A percentile compares a stretch with the other conserved stretches of the same genome.
Evolutionary conservation across 1,284 basidiomycete species (phyloP).

Genomic region (Abortiporus biennis): DNA sequence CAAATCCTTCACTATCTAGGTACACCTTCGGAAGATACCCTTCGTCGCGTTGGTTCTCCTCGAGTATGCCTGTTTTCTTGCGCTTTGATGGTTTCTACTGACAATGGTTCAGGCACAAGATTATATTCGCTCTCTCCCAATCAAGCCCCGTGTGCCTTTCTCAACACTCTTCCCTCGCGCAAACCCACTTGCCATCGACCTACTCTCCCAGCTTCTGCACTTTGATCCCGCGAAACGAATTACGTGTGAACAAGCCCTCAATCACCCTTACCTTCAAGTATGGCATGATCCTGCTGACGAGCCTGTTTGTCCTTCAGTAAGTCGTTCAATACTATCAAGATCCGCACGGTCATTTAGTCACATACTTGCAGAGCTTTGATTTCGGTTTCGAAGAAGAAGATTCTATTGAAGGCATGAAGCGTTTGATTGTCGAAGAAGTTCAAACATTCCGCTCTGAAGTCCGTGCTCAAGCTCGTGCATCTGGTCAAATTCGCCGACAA

Average conservation of each 20-base stretch:
- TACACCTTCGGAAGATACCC: conserved; percentile 94
- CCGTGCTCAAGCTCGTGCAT: conserved; percentile 65
- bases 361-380: conserved; percentile 72
- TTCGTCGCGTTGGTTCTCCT: conserved; percentile 90
- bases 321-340: conserved; percentile 5
- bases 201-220: conserved; percentile 86
- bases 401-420: conserved; percentile 95
- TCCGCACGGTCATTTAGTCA: background rate
- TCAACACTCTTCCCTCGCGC: conserved; percentile 88
- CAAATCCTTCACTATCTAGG: conserved; percentile 98
- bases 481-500: conserved; percentile 63
- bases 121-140: conserved; percentile 96
- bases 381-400: conserved; percentile 99
- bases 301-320: conserved; percentile 50
- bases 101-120: conserved; percentile 73
- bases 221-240: conserved; percentile 97
- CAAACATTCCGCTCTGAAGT: conserved; percentile 85
- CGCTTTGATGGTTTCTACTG: conserved; percentile 1
- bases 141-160: conserved; percentile 92
- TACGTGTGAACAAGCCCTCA: conserved; percentile 91
- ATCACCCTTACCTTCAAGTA: conserved; percentile 90
- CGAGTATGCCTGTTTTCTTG: conserved; percentile 42
- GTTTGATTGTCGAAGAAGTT: conserved; percentile 92
- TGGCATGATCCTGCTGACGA: conserved; percentile 97
- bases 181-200: conserved; percentile 90